Base-by-base conservation (phyloP, 306 rosid genomes). In the Dryas octopetala region DNA sequence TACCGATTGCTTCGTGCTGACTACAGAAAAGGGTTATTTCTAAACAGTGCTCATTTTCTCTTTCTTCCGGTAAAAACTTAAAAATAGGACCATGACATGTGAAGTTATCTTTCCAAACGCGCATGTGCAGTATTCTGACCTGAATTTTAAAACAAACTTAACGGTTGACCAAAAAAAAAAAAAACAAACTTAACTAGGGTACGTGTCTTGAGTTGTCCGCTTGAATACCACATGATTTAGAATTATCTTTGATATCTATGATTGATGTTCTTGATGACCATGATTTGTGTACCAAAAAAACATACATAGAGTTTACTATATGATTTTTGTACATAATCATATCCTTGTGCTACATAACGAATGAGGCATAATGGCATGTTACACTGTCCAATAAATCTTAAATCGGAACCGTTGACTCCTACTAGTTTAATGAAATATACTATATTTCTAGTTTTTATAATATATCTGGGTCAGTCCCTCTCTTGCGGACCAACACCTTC, bases 401-500 rank as follows among this genome's bases (percentile, higher is more conserved):
- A 47, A 41, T 62, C 46, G 50, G 4, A 48, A 51, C 74, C 62
- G 26, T 73, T 74, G 62, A 85, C 76, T 57, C 49, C 53, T 12
- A 41, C 26, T 65, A 81, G 43, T 78, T 41, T 71, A 72, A 41
- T n/a, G 19, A 13, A 32, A 32, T 32, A 32, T 32, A 32, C 3
- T 32, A 32, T 32, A 6, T 46, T 15, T 40, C 71, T 71, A 41
- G 52, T 40, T n/a, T 41, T 43, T 7, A 32, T 32, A 32, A 1
- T 32, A 32, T 32, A 47, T 77, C 60, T 60, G 53, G 79, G 83
- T 71, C 65, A 44, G 26, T 48, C 67, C 64, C 75, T 79, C 96
- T 95, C 83, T 84, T 83, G 58, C 23, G 74, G 65, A 91, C 73
- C 49, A 75, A 40, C 26, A 91, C 96, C 74, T 83, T 81, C 40